These are phyloP conservation scores for Ambrosia trifida DNA, from an alignment of 129 eudicot species.

Conservation along the genomic window DNA sequence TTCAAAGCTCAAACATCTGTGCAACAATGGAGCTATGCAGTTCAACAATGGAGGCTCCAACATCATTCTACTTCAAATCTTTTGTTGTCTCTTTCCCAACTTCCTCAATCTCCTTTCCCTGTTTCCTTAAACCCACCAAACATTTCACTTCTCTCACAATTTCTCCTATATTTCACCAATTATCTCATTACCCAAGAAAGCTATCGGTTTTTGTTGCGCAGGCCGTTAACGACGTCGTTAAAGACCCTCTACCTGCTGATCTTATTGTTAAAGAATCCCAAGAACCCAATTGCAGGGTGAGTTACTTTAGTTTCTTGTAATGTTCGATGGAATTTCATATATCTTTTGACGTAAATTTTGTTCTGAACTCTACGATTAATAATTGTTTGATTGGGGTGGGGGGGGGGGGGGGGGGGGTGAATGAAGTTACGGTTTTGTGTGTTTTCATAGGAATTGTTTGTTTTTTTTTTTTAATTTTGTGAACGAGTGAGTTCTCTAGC, in stretches of 20 bases:
- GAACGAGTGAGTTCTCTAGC: too few species aligned
- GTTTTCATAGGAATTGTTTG: neutral
- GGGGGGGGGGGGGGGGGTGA: too few species aligned
- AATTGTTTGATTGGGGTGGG: neutral
- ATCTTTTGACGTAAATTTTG: too few species aligned
- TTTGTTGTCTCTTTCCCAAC: slow-evolving; percentile 20
- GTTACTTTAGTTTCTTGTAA: slow-evolving; percentile 16
- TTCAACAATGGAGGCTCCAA: slow-evolving; percentile 32
- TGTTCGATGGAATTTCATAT: neutral
- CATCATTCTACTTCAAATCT: slow-evolving; percentile 36
- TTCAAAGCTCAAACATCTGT: slow-evolving; percentile 9
- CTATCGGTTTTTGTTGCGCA: slow-evolving; percentile 34
- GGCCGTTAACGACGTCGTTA: slow-evolving; percentile 28
- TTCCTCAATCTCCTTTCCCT: slow-evolving; percentile 31
- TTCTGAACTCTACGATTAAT: too few species aligned
- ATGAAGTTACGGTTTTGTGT: neutral
- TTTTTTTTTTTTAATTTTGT: too few species aligned
- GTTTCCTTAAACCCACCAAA: slow-evolving; percentile 32
- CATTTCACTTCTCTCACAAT: slow-evolving; percentile 31
- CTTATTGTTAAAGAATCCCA: slow-evolving; percentile 55
- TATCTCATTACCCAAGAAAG: slow-evolving; percentile 29
- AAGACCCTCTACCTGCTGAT: slow-evolving; percentile 81
- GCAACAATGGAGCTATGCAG: slow-evolving; percentile 59
- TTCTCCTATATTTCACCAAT: slow-evolving; percentile 48
- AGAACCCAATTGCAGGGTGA: slow-evolving; percentile 84